Evolutionary conservation across 2,329 filamentous ascomycete genomes (phyloP).

Genomic region (Penicillium sp.): DNA sequence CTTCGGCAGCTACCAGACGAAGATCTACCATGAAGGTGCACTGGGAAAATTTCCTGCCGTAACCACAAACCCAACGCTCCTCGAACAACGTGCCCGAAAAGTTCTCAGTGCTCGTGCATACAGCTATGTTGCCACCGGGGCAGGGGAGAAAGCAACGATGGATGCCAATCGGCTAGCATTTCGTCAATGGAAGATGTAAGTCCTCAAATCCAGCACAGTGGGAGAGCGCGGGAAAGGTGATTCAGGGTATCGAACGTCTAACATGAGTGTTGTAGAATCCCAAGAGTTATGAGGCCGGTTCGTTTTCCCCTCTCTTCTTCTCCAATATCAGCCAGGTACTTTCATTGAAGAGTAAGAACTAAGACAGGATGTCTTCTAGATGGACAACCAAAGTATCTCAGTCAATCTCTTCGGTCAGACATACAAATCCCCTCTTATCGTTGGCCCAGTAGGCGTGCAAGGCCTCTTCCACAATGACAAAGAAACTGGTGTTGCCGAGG

Average conservation of each 20-base stretch:
- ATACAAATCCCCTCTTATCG: conserved; percentile 54
- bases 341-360: neutral
- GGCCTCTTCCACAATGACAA: conserved; percentile 63
- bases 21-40: too few species aligned
- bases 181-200: conserved; percentile 47
- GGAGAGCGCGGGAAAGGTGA: too few species aligned
- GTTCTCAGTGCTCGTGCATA: neutral
- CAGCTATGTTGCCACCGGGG: conserved; percentile 37
- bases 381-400: conserved; percentile 45
- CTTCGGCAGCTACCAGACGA: too few species aligned
- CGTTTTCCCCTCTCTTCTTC: neutral
- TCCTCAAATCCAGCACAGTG: neutral
- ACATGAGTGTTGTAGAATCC: too few species aligned
- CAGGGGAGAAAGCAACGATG: conserved; percentile 55
- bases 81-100: neutral
- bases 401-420: conserved; percentile 52
- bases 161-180: conserved; percentile 61
- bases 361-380: conserved; percentile 13
- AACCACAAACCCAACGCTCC: too few species aligned
- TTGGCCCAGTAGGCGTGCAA: conserved; percentile 69
- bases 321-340: conserved; percentile 52
- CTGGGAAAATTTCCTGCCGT: too few species aligned
- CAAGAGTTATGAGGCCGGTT: neutral
- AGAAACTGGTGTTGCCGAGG: conserved; percentile 62
- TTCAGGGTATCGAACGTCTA: too few species aligned